Percentiles rank a stretch among this genome's conserved stretches.
Evolutionary conservation across 169 alveolate genomes (phyloP).

Genomic region (Cytauxzoon felis): DNA sequence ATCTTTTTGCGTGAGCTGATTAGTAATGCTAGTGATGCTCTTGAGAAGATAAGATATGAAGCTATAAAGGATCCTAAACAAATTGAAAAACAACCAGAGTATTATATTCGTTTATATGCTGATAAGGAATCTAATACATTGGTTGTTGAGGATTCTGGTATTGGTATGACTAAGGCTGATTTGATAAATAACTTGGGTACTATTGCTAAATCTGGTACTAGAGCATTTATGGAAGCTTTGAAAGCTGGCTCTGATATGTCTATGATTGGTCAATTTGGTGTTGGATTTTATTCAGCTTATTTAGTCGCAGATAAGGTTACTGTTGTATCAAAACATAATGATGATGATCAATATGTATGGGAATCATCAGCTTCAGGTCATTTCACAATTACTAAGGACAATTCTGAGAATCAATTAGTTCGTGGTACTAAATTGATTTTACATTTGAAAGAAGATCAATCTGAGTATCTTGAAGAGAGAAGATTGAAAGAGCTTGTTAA

Average conservation of each 20-base stretch:
- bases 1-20: conserved; percentile 98
- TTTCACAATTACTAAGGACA: conserved; percentile 93
- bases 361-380: conserved; percentile 98
- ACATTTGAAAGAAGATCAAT: conserved; percentile 95
- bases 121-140: conserved; percentile 94
- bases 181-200: conserved; percentile 96
- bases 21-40: conserved; percentile 99
- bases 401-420: conserved; percentile 80
- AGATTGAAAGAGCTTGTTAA: conserved; percentile 96
- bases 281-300: conserved; percentile 99
- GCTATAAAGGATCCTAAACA: conserved; percentile 94
- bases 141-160: conserved; percentile 96
- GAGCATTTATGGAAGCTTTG: conserved; percentile 98
- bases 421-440: conserved; percentile 96
- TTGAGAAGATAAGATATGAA: conserved; percentile 97
- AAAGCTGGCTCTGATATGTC: conserved; percentile 96
- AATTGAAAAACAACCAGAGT: conserved; percentile 88
- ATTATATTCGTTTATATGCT: conserved; percentile 92
- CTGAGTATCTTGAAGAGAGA: conserved; percentile 96
- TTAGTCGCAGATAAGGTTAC: conserved; percentile 97
- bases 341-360: conserved; percentile 97
- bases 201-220: conserved; percentile 98
- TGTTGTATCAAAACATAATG: conserved; percentile 94
- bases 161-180: conserved; percentile 99
- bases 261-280: conserved; percentile 99